These are phyloP conservation scores for Termitomyces bulborhizus DNA, from an alignment of 768 basidiomycete species.

Conservation along the genomic window DNA sequence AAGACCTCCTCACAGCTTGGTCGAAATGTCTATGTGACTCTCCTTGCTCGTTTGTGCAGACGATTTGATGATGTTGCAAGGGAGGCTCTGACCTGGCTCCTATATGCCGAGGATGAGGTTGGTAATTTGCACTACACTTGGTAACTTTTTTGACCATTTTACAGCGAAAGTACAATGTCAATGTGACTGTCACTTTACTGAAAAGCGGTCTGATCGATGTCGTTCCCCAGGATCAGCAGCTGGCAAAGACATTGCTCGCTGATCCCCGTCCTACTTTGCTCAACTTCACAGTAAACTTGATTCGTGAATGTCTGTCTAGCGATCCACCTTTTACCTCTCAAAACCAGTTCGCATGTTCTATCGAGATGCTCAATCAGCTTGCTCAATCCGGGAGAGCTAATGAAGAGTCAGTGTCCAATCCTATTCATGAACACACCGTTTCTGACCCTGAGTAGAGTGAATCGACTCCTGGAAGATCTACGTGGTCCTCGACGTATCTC, in stretches of 20 bases:
- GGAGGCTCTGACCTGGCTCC: constrained; percentile 94
- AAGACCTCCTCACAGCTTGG: constrained; percentile 83
- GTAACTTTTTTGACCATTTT: constrained; percentile 9
- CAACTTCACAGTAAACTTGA: constrained; percentile 75
- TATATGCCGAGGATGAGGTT: constrained; percentile 96
- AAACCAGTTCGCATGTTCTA: constrained; percentile 68
- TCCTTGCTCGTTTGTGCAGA: constrained; percentile 86
- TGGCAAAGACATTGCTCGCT: constrained; percentile 78
- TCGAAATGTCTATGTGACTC: constrained; percentile 86
- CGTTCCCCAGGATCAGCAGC: constrained; percentile 78
- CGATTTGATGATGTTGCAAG: constrained; percentile 89
- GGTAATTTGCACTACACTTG: constrained; percentile 17
- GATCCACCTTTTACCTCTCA: constrained; percentile 80
- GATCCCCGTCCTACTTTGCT: constrained; percentile 74
- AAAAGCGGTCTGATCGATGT: constrained; percentile 76
- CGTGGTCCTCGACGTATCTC: constrained; percentile 54
- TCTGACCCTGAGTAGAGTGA: constrained; percentile 40
- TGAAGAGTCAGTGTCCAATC: constrained; percentile 65
- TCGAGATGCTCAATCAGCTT: constrained; percentile 78
- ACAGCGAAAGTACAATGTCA: constrained; percentile 93
- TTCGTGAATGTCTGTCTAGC: constrained; percentile 79
- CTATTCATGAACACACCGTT: not conserved
- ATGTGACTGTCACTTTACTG: constrained; percentile 86
- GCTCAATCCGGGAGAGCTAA: constrained; percentile 71
- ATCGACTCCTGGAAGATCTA: constrained; percentile 75